These are phyloP conservation scores for Boletus tomentosulus DNA, from an alignment of 768 basidiomycete genomes.

Conservation along the genomic window DNA sequence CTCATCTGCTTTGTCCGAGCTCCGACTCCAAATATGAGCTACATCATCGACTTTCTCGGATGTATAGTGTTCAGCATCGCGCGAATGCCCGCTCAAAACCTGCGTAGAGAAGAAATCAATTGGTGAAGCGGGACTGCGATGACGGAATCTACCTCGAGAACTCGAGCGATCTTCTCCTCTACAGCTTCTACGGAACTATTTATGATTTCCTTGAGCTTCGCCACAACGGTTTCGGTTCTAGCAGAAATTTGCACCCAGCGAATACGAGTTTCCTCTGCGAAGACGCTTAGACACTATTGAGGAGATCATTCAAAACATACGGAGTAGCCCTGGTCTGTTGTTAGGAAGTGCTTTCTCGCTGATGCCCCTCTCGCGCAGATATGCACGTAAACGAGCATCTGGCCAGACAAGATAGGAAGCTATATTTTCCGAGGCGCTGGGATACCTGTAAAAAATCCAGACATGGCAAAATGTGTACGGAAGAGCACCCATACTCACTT, in stretches of 20 bases:
- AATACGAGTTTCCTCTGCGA: constrained; percentile 68
- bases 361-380: constrained; percentile 73
- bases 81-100: constrained; percentile 39
- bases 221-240: constrained; percentile 53
- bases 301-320: constrained; percentile 31
- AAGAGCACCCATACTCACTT: constrained; percentile 43
- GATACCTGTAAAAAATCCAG: constrained; percentile 40
- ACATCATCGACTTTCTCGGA: constrained; percentile 30
- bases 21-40: constrained; percentile 14
- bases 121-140: no score
- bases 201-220: constrained; percentile 61
- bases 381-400: constrained; percentile 87
- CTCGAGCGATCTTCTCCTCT: constrained; percentile 66
- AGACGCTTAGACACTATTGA: background rate
- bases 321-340: constrained; percentile 71
- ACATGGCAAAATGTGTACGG: background rate
- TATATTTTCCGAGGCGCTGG: constrained; percentile 41
- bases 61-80: constrained; percentile 20
- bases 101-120: constrained; percentile 5
- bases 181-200: constrained; percentile 64
- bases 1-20: constrained; percentile 24
- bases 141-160: constrained; percentile 32
- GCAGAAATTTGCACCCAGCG: constrained; percentile 68
- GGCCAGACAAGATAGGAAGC: constrained; percentile 85
- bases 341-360: constrained; percentile 65